Conservation (phyloP, 176 grass and related monocot species). For the Pharus latifolius region DNA sequence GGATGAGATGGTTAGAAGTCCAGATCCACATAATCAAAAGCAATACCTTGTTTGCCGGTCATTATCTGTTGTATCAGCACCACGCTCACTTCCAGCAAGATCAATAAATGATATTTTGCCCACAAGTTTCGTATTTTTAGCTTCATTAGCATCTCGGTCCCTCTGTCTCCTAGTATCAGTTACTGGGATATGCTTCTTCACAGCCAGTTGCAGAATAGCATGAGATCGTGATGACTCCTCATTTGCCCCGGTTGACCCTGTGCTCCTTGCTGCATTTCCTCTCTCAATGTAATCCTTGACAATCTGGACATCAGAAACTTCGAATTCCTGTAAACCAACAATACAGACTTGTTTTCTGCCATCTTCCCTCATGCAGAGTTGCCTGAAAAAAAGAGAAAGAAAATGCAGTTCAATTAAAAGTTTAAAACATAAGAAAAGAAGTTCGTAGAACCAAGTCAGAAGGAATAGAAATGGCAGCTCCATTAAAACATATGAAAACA, state of each 20-base stretch:
- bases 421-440: neutral
- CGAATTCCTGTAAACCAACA: conserved; percentile 52
- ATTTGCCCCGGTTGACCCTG: conserved; percentile 30
- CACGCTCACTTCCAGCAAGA: conserved; percentile 72
- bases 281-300: conserved; percentile 31
- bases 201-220: conserved; percentile 37
- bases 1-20: neutral
- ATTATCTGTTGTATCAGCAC: conserved; percentile 64
- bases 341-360: conserved; percentile 38
- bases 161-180: conserved; percentile 23
- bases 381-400: conserved; percentile 13
- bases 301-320: conserved; percentile 34
- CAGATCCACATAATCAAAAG: neutral
- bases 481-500: neutral
- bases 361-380: conserved; percentile 52
- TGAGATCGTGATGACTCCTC: conserved; percentile 51
- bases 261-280: conserved; percentile 43
- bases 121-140: conserved; percentile 20
- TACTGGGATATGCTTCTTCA: conserved; percentile 27
- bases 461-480: neutral
- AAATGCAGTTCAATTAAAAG: neutral
- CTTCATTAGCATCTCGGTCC: conserved; percentile 14
- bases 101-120: conserved; percentile 88
- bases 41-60: conserved; percentile 54
- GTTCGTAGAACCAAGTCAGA: neutral